These are phyloP conservation scores for Torulaspora quercuum DNA, from an alignment of 805 yeast genomes.

Conservation along the genomic window DNA sequence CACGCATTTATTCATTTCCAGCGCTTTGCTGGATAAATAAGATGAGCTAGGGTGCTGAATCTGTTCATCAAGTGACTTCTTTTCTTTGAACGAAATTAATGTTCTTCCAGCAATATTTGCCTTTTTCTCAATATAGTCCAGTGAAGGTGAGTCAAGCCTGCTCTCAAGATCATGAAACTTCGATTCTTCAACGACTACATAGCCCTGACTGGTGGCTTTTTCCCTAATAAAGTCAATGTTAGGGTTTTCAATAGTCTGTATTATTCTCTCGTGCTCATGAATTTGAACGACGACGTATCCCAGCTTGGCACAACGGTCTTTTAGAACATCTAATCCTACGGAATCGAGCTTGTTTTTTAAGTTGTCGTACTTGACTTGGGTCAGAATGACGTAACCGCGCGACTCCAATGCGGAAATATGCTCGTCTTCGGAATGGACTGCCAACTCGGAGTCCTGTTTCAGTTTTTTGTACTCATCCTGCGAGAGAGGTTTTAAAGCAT, in stretches of 20 bases:
- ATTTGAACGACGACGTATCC: slow-evolving; percentile 1
- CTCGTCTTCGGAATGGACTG: slow-evolving; percentile 19
- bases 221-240: slow-evolving; percentile 35
- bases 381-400: slow-evolving; percentile 16
- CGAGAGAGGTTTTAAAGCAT: slow-evolving; percentile 15
- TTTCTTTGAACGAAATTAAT: slow-evolving; percentile 6
- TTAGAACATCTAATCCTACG: slow-evolving; percentile 15
- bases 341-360: slow-evolving; percentile 14
- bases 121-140: slow-evolving; percentile 12
- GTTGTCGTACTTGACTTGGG: slow-evolving; percentile 4
- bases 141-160: slow-evolving; percentile 10
- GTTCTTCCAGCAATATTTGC: slow-evolving; percentile 8
- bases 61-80: slow-evolving; percentile 5
- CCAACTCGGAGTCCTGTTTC: slow-evolving; percentile 14
- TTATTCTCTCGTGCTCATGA: slow-evolving; percentile 1
- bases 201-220: slow-evolving; percentile 32
- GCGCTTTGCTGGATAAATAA: slow-evolving; percentile 16
- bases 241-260: slow-evolving; percentile 22
- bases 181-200: slow-evolving; percentile 12
- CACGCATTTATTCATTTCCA: slow-evolving; percentile 14
- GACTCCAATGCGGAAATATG: slow-evolving; percentile 13
- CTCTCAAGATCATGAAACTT: slow-evolving; percentile 10
- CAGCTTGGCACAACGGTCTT: slow-evolving; percentile 9
- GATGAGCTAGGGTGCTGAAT: slow-evolving; percentile 15
- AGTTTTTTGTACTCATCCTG: slow-evolving; percentile 17